phyloP scores from a whole-genome alignment of 164 flowering plant species.

The Chloranthus sessilifolius region DNA sequence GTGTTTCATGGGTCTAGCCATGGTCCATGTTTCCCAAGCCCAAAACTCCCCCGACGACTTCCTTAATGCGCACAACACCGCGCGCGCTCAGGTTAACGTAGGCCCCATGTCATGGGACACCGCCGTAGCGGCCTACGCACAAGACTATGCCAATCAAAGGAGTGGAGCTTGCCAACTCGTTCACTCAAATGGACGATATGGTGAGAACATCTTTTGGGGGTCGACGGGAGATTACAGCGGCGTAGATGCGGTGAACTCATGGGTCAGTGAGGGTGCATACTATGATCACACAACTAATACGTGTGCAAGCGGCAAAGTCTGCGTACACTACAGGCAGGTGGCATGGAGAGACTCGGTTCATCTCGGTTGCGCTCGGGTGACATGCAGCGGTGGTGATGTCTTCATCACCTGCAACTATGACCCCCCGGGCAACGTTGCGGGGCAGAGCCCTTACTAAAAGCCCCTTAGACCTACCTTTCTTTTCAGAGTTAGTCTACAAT shows the following conservation, averaged over 20 bases:
- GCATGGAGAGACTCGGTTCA: slow-evolving; percentile 36
- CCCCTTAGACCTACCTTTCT: too few species aligned
- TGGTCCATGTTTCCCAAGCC: slow-evolving; percentile 1
- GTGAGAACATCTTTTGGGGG: slow-evolving; percentile 18
- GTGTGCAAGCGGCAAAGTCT: slow-evolving; percentile 17
- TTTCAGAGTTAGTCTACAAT: too few species aligned
- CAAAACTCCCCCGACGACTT: slow-evolving; percentile 6
- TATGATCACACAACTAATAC: slow-evolving; percentile 14
- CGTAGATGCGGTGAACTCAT: slow-evolving; percentile 2
- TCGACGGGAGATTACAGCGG: background rate
- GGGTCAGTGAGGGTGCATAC: background rate
- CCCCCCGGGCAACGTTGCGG: slow-evolving; percentile 1
- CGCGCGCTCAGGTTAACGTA: slow-evolving; percentile 17
- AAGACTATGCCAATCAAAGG: slow-evolving; percentile 20
- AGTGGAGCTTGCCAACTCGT: slow-evolving; percentile 20
- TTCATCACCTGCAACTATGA: slow-evolving; percentile 7
- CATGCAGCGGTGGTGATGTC: slow-evolving; percentile 21
- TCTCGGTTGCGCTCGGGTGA: slow-evolving; percentile 37
- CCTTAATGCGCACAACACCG: background rate
- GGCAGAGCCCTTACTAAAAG: slow-evolving; percentile 2
- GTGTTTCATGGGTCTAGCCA: background rate
- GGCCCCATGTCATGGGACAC: slow-evolving; percentile 27
- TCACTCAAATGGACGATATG: slow-evolving; percentile 30
- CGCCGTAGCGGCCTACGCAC: slow-evolving; percentile 28
- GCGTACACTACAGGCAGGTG: slow-evolving; percentile 42